Base-by-base conservation (phyloP, 2,329 filamentous ascomycete species). In the Ceratocystis alfenasii region DNA sequence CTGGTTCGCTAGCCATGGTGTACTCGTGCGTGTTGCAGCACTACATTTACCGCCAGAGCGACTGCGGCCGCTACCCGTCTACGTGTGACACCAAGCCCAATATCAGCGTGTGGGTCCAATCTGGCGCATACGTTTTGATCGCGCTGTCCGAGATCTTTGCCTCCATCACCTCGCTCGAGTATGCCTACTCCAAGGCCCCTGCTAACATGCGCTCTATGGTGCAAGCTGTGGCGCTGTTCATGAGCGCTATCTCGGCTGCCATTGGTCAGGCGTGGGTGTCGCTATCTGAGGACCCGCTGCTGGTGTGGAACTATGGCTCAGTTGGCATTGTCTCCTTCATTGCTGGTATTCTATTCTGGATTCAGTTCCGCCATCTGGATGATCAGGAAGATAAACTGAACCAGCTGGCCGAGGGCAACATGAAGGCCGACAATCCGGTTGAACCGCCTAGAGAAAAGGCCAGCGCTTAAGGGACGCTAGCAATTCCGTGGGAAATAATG, bases 171-270 rank as follows among this genome's bases (percentile, higher is more conserved):
- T 83, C 81, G 12, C 80, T 89, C 17, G 87, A 91, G 74, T 90
- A 89, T 70, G 87, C 88, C 25, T 90, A 85, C 75, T 87, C 86
- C 71, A 90, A 90, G 74, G 87, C 87, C 0, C 88, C 88, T 7
- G 81, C 80, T 72, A 90, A 89, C 76, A 91, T 91, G 87, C 81
- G 87, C 5, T 87, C 84, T 30, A 80, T 90, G 65, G 85, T 91
- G n/a, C 80, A 81, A 70, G 82, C 83, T 8, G 78, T 90, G 65
- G 83, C 83, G 62, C 81, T 89, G 63, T 87, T 90, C 76, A 87
- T 83, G 76, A 84, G 81, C 46, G 86, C 87, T 61, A 82, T 90
- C 71, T 83, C 84, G 5, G 79, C 84, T 50, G 87, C 87, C 48
- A 77, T 90, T 28, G 85, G 85, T 0, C 85, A 90, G 75, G 87